These are phyloP conservation scores for Fusarium clavum DNA, from an alignment of 2,329 filamentous ascomycete species.

Conservation along the genomic window DNA sequence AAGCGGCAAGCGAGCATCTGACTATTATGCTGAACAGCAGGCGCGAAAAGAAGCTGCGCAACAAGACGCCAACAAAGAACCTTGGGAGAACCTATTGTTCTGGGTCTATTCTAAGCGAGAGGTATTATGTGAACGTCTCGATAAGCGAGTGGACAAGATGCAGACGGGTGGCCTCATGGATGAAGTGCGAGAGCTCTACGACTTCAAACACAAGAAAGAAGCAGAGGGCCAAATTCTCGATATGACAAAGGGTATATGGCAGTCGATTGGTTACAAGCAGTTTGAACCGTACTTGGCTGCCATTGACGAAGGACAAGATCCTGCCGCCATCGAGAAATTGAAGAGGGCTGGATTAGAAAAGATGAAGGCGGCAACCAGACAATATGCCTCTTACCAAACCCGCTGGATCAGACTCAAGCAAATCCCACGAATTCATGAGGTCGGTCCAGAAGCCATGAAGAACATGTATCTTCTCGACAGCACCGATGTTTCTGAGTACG, in stretches of 20 bases:
- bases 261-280: constrained; percentile 96
- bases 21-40: constrained; percentile 85
- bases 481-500: constrained; percentile 73
- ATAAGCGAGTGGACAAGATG: constrained; percentile 87
- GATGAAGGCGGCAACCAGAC: constrained; percentile 84
- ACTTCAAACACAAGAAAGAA: constrained; percentile 52
- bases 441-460: constrained; percentile 61
- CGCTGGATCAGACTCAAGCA: constrained; percentile 90
- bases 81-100: constrained; percentile 75
- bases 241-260: constrained; percentile 87
- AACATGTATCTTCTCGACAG: constrained; percentile 85
- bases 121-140: constrained; percentile 75
- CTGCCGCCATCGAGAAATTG: constrained; percentile 63
- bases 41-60: constrained; percentile 51
- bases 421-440: constrained; percentile 72
- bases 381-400: constrained; percentile 87
- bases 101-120: constrained; percentile 86
- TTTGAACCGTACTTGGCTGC: constrained; percentile 77
- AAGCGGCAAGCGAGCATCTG: constrained; percentile 83
- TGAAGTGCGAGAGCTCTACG: constrained; percentile 61
- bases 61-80: constrained; percentile 37
- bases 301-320: constrained; percentile 46
- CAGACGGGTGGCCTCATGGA: constrained; percentile 65
- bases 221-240: constrained; percentile 70
- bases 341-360: constrained; percentile 73